Conservation (phyloP, 2,329 filamentous ascomycete genomes). For the Xylariaceae sp. region DNA sequence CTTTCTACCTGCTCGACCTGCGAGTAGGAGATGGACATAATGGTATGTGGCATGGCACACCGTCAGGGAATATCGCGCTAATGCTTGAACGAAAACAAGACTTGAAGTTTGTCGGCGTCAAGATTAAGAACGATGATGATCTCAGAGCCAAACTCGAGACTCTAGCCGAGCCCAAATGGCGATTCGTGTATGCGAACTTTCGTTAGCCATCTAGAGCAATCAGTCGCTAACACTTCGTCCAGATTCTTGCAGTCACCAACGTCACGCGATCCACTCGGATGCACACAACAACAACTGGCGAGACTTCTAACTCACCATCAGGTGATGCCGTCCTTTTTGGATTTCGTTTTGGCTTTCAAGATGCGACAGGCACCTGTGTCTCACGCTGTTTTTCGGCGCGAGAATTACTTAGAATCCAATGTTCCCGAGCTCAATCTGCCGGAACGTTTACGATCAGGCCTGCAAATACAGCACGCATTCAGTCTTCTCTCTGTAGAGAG, state of each 20-base stretch:
- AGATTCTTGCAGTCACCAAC: neutral
- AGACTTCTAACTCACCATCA: constrained; percentile 20
- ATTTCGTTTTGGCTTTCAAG: constrained; percentile 19
- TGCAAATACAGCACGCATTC: constrained; percentile 20
- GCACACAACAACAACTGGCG: constrained; percentile 17
- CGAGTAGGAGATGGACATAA: neutral
- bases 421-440: constrained; percentile 2
- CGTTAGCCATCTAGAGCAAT: neutral
- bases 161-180: no score
- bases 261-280: constrained; percentile 15
- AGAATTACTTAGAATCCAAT: constrained; percentile 15
- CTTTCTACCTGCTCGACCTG: neutral
- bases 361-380: constrained; percentile 6
- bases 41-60: neutral
- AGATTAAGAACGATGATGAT: neutral
- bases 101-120: neutral
- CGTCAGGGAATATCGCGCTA: no score
- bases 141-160: neutral
- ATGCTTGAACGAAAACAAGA: neutral
- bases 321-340: constrained; percentile 23
- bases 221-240: neutral
- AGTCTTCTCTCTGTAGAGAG: constrained; percentile 19
- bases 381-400: constrained; percentile 13
- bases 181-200: neutral
- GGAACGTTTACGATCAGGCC: constrained; percentile 10